Conservation (phyloP, 257 asterid genomes). For the Marsdenia floribunda region DNA sequence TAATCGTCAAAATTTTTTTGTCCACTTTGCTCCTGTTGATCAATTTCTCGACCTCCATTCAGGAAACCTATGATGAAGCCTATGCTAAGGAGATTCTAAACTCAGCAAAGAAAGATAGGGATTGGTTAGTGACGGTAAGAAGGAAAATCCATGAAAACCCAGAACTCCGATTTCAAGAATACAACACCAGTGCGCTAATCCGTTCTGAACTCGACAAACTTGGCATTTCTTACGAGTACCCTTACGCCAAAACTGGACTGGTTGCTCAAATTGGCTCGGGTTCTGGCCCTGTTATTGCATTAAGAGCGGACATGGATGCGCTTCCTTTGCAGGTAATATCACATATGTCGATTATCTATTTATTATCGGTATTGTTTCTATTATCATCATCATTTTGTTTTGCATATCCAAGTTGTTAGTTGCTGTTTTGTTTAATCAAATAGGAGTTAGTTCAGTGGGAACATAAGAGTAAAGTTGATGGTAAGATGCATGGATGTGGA, state of each 20-base stretch:
- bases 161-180: constrained; percentile 64
- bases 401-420: constrained; percentile 1
- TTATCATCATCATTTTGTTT: not conserved
- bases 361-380: not conserved
- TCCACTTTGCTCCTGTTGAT: constrained; percentile 17
- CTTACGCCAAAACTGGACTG: constrained; percentile 72
- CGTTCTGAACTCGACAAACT: constrained; percentile 59
- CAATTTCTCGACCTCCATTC: constrained; percentile 2
- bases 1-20: constrained; percentile 6
- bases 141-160: constrained; percentile 86
- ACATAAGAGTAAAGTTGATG: constrained; percentile 78
- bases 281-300: constrained; percentile 62
- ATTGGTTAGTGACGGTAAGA: constrained; percentile 57
- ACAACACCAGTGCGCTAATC: constrained; percentile 70
- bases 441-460: constrained; percentile 90
- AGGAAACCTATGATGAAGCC: constrained; percentile 23
- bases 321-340: constrained; percentile 61
- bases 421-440: constrained; percentile 6
- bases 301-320: constrained; percentile 93
- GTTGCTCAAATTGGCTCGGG: constrained; percentile 83
- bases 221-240: constrained; percentile 59
- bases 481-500: constrained; percentile 92
- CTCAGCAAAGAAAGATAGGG: constrained; percentile 45
- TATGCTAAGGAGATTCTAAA: constrained; percentile 40
- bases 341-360: not conserved